phyloP scores from a whole-genome alignment of 805 yeast genomes.

The Kluyveromyces nonfermentans region DNA sequence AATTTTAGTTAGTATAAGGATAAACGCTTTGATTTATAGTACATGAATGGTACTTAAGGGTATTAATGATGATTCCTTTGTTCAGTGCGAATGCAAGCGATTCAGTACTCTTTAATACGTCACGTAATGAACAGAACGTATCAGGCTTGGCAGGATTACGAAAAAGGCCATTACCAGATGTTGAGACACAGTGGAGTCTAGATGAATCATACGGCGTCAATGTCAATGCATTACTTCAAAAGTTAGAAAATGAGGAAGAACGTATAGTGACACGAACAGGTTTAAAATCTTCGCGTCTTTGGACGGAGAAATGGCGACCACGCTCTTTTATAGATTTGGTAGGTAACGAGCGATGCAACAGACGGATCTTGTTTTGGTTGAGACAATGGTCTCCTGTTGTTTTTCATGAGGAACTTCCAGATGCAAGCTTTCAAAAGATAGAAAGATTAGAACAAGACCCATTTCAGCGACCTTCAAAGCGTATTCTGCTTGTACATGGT shows the following conservation, averaged over 20 bases:
- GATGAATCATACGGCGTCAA: conserved; percentile 32
- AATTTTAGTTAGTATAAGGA: too few relatives aligned
- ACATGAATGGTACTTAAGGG: too few relatives aligned
- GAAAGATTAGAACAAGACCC: conserved; percentile 32
- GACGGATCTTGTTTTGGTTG: conserved; percentile 53
- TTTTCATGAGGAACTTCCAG: conserved; percentile 36
- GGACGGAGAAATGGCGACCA: conserved; percentile 68
- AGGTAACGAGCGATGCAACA: conserved; percentile 59
- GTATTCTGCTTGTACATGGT: conserved; percentile 71
- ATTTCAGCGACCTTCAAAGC: conserved; percentile 48
- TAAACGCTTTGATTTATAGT: too few relatives aligned
- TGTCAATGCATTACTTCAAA: conserved; percentile 29
- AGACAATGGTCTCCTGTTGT: conserved; percentile 57
- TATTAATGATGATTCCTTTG: background rate
- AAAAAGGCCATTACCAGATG: background rate
- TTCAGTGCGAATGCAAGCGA: background rate
- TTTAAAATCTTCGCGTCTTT: conserved; percentile 15
- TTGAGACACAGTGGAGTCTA: conserved; percentile 12
- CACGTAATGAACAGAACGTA: background rate
- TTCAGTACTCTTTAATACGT: background rate
- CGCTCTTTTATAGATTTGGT: conserved; percentile 51
- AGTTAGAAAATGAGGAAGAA: conserved; percentile 19
- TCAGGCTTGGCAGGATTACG: background rate
- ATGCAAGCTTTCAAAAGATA: conserved; percentile 7
- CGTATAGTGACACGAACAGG: background rate